phyloP scores from a whole-genome alignment of 495 filamentous ascomycete species.

The Penicillium argentinense region DNA sequence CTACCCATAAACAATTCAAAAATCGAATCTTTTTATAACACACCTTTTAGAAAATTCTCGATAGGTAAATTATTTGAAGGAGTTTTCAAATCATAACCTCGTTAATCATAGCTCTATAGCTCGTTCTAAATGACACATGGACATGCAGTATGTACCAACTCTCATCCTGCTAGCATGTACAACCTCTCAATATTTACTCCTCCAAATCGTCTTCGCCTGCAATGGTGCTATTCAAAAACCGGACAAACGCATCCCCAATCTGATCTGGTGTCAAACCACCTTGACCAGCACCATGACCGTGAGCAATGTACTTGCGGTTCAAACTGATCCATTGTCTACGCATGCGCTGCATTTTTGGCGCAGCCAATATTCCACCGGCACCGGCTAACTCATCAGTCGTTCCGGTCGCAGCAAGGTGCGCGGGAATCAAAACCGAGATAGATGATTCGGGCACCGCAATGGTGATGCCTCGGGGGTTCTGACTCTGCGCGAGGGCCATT shows the following conservation, averaged over 20 bases:
- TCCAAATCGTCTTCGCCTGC: conserved; percentile 20
- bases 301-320: conserved; percentile 54
- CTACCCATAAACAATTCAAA: no score
- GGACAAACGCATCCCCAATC: conserved; percentile 48
- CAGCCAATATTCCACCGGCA: conserved; percentile 53
- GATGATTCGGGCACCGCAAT: conserved; percentile 40
- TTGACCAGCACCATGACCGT: conserved; percentile 29
- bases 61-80: background rate
- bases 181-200: background rate
- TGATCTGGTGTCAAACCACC: conserved; percentile 32
- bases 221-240: conserved; percentile 47
- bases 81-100: background rate
- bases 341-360: conserved; percentile 80
- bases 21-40: no score
- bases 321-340: conserved; percentile 83
- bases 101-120: conserved; percentile 1
- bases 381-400: conserved; percentile 45
- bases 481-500: conserved; percentile 49
- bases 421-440: conserved; percentile 51
- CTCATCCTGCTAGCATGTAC: background rate
- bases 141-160: no score
- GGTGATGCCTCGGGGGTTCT: conserved; percentile 32
- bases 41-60: no score
- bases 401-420: conserved; percentile 38
- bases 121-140: no score